These are phyloP conservation scores for Aspergillus sp. DNA, from an alignment of 2,329 filamentous ascomycete genomes.

Conservation along the genomic window DNA sequence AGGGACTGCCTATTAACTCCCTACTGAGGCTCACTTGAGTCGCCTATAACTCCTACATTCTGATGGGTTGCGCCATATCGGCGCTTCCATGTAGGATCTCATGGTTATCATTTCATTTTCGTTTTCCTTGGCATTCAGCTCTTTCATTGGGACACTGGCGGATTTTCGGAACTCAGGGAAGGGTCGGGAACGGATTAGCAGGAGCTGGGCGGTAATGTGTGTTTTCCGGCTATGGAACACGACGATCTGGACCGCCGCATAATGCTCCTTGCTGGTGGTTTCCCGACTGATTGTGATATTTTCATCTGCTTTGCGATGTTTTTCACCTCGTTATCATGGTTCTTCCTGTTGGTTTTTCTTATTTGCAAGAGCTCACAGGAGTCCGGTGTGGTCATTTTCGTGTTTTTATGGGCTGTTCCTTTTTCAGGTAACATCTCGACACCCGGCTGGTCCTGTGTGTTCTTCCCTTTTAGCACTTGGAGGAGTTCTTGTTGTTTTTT, in stretches of 20 bases:
- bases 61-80: too few relatives aligned
- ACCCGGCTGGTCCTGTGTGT: conserved; percentile 46
- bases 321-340: too few relatives aligned
- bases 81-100: too few relatives aligned
- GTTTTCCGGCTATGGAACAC: conserved; percentile 25
- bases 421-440: conserved; percentile 33
- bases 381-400: conserved; percentile 41
- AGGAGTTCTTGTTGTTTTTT: conserved; percentile 26
- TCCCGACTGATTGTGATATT: too few relatives aligned
- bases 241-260: too few relatives aligned
- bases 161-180: conserved; percentile 22
- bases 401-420: conserved; percentile 32
- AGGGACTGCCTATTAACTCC: conserved; percentile 36
- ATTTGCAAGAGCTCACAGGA: conserved; percentile 37
- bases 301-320: too few relatives aligned
- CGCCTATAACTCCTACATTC: too few relatives aligned
- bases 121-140: conserved; percentile 20
- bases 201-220: conserved; percentile 30
- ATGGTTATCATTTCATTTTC: conserved; percentile 13
- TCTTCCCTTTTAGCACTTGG: conserved; percentile 33
- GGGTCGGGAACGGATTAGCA: conserved; percentile 32
- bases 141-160: conserved; percentile 38
- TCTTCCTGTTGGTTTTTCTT: conserved; percentile 28
- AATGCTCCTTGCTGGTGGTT: too few relatives aligned
- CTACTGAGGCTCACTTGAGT: conserved; percentile 3